Evolutionary conservation across 2,329 filamentous ascomycete species (phyloP).

Genomic region (Aureobasidium sp.): DNA sequence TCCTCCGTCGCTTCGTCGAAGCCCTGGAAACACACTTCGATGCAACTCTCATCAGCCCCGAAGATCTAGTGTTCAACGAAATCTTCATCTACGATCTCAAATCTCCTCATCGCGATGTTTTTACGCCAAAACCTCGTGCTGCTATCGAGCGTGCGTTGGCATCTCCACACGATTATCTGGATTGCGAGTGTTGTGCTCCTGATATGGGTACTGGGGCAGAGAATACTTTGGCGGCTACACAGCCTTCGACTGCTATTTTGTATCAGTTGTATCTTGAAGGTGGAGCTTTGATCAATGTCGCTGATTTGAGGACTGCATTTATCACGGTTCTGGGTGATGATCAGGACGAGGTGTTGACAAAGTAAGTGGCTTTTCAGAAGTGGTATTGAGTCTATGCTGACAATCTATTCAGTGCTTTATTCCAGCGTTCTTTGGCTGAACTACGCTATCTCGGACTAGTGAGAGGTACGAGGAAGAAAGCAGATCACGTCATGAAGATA

Average conservation of each 20-base stretch:
- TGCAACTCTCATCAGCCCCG: conserved; percentile 52
- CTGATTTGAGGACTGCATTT: conserved; percentile 84
- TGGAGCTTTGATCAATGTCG: conserved; percentile 79
- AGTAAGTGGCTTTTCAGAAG: no score
- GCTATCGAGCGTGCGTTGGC: conserved; percentile 77
- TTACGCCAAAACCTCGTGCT: conserved; percentile 76
- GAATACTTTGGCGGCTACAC: conserved; percentile 60
- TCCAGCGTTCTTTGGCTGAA: conserved; percentile 89
- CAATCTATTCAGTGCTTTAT: conserved; percentile 64
- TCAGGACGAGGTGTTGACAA: conserved; percentile 41
- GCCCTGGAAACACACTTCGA: conserved; percentile 56
- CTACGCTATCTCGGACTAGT: conserved; percentile 87
- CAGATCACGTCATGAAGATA: conserved; percentile 90
- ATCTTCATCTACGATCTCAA: conserved; percentile 79
- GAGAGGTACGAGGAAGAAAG: conserved; percentile 90
- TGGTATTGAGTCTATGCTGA: neutral
- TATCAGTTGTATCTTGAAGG: conserved; percentile 86
- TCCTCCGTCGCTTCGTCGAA: conserved; percentile 65
- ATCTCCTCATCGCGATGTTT: conserved; percentile 75
- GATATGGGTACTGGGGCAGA: conserved; percentile 39
- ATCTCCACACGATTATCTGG: conserved; percentile 80
- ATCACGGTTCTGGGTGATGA: conserved; percentile 63
- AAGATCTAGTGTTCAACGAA: conserved; percentile 70
- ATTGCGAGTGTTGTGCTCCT: conserved; percentile 71
- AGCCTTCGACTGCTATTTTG: conserved; percentile 77